Evolutionary conservation across 139 green algal species (phyloP), one percentile per base, ranked within the genome.

Genomic region (Nannochloris sp.): DNA sequence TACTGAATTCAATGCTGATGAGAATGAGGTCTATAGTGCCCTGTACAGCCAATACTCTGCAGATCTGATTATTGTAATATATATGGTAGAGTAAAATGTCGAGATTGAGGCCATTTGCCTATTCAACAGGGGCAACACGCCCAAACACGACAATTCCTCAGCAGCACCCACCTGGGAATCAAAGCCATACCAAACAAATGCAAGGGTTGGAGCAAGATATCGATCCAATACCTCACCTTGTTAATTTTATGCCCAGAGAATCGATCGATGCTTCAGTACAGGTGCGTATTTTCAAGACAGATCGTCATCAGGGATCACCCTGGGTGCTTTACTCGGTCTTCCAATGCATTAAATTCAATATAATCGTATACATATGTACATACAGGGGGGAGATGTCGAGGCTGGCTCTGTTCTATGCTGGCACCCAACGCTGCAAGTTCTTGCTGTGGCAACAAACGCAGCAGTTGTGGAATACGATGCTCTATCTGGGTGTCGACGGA

Each of bases 401-500:
- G 30, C 44, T 40, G 62, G 28, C 28, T 49, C 26, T 16, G 62
- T 68, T 37, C 29, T n/a, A 46, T 49, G 25, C 36, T 66, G 60
- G 60, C 60, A 66, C n/a, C 60, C 60, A 26, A 56, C 51, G 13
- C 57, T 37, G 13, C 60, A 45, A n/a, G 31, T 66, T 14, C 28
- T 63, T 20, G 63, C 63, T 58, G 49, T 49, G 37, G 68, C 56
- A 25, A 64, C 68, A 6, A 59, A 26, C 26, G 26, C 60, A n/a
- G 60, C 60, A 45, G 20, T 65, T n/a, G 61, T 70, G 0, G 70
- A 76, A 46, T 72, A 68, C n/a, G 70, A 76, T 59, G 70, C 64
- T 11, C 30, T 76, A 29, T 72, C 63, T 8, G 70, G 70, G 4
- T 66, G 64, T 17, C 56, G 63, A 14, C 56, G 70, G 43, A 76